These are phyloP conservation scores for Medicago truncatula DNA, from an alignment of 306 rosid genomes.

Conservation along the genomic window MtrunA17r5.0-ANR NC_053046.1:10861501-10862000, in stretches of 20 bases:
- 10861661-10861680: constrained; percentile 92
- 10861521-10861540: too few relatives aligned
- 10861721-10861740: constrained; percentile 83
- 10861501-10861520: too few relatives aligned
- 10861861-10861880: constrained; percentile 83
- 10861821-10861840: constrained; percentile 89
- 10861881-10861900: constrained; percentile 72
- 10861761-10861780: constrained; percentile 92
- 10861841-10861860: constrained; percentile 87
- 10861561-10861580: not conserved
- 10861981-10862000: constrained; percentile 85
- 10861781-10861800: constrained; percentile 93
- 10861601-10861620: constrained; percentile 61
- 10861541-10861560: too few relatives aligned
- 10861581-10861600: constrained; percentile 1
- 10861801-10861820: constrained; percentile 82
- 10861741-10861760: constrained; percentile 94
- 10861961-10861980: constrained; percentile 80
- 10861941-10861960: constrained; percentile 84
- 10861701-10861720: constrained; percentile 47
- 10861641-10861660: constrained; percentile 79
- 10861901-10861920: constrained; percentile 13
- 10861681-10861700: constrained; percentile 70
- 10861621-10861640: constrained; percentile 95
- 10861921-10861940: constrained; percentile 44